Conservation (phyloP, 805 yeast species). For the Lachancea meyersii region DNA sequence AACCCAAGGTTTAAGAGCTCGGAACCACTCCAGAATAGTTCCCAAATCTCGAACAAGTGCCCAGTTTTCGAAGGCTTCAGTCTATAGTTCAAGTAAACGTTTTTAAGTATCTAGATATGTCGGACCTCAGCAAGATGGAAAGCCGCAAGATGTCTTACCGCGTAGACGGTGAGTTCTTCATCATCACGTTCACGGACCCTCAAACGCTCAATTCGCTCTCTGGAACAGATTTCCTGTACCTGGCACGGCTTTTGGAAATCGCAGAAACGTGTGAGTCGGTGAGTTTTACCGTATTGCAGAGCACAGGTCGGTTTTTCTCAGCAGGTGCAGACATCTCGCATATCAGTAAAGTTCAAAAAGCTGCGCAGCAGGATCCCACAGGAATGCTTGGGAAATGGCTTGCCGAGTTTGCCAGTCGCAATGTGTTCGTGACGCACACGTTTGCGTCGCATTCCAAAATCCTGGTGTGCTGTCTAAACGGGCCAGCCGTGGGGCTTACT, state of each 20-base stretch:
- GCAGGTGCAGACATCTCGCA: slow-evolving; percentile 74
- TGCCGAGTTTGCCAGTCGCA: slow-evolving; percentile 58
- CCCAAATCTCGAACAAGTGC: too few species aligned
- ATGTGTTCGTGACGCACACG: slow-evolving; percentile 59
- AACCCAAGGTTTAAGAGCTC: too few species aligned
- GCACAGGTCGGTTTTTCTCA: slow-evolving; percentile 70
- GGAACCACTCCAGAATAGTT: too few species aligned
- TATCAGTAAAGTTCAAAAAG: slow-evolving; percentile 16
- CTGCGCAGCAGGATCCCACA: slow-evolving; percentile 8
- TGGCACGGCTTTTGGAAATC: slow-evolving; percentile 52
- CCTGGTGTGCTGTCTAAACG: slow-evolving; percentile 69
- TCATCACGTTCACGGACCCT: slow-evolving; percentile 64
- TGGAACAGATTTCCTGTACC: slow-evolving; percentile 53
- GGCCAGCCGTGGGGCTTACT: slow-evolving; percentile 78
- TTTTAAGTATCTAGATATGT: slow-evolving; percentile 4
- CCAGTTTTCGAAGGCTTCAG: too few species aligned
- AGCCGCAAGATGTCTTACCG: slow-evolving; percentile 15
- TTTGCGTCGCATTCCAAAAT: slow-evolving; percentile 67
- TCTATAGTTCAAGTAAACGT: too few species aligned
- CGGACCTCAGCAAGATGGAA: slow-evolving; percentile 4
- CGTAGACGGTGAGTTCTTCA: slow-evolving; percentile 35
- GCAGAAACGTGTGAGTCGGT: slow-evolving; percentile 62
- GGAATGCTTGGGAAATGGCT: slow-evolving; percentile 42
- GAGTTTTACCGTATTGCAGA: slow-evolving; percentile 56
- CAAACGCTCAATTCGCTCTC: slow-evolving; percentile 58